Evolutionary conservation across 2,329 filamentous ascomycete species (phyloP).

Genomic region (Nothomitra cinnamomea): DNA sequence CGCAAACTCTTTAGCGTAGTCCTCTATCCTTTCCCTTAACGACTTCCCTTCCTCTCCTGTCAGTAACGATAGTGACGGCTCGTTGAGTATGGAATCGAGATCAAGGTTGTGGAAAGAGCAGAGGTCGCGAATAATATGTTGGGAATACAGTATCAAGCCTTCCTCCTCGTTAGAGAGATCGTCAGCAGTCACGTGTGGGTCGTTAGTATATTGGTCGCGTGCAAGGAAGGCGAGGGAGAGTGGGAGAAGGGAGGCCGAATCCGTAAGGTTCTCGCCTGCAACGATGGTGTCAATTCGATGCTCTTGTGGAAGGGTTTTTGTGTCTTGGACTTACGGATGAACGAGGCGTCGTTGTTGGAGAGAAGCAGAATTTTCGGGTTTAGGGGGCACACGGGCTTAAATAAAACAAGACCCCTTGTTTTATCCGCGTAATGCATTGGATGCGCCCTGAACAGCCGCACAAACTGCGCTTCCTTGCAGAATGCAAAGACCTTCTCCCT

Average conservation of each 20-base stretch:
- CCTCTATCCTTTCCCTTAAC: slow-evolving; percentile 31
- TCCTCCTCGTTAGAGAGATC: no score
- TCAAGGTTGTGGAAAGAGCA: no score
- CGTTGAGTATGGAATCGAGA: no score
- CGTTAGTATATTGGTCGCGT: slow-evolving; percentile 18
- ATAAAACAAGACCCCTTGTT: not conserved
- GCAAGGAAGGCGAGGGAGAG: slow-evolving; percentile 34
- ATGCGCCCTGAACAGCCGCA: slow-evolving; percentile 63
- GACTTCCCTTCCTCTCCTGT: no score
- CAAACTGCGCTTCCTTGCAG: slow-evolving; percentile 87
- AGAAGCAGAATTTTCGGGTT: not conserved
- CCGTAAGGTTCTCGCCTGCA: slow-evolving; percentile 22
- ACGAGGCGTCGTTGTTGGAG: no score
- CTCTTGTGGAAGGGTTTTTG: not conserved
- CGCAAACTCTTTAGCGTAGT: slow-evolving; percentile 19
- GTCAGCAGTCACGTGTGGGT: no score
- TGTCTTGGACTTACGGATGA: slow-evolving; percentile 1
- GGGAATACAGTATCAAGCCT: no score
- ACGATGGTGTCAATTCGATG: not conserved
- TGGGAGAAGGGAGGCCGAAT: slow-evolving; percentile 28
- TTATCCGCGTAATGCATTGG: slow-evolving; percentile 25
- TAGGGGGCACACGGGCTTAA: not conserved
- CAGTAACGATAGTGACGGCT: no score
- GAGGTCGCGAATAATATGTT: no score
- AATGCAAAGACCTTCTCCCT: slow-evolving; percentile 71